phyloP scores from a whole-genome alignment of 2,329 filamentous ascomycete genomes.

The Trichoderma brevicompactum region DNA sequence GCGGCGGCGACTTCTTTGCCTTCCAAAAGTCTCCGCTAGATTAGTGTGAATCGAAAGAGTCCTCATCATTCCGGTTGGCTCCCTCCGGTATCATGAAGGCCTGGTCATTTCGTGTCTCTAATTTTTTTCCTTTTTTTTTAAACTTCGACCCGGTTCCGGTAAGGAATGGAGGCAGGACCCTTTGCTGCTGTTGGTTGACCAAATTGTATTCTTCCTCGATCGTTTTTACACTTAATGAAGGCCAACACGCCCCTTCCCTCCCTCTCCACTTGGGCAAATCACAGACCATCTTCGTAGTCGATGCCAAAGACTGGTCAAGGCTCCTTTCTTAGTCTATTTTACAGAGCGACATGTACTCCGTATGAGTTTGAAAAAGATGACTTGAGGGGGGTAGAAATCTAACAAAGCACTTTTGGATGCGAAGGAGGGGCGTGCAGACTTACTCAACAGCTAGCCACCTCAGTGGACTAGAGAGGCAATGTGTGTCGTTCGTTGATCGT shows the following conservation, averaged over 20 bases:
- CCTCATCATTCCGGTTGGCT: conserved; percentile 5
- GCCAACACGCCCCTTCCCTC: not conserved
- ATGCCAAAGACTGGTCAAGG: conserved; percentile 18
- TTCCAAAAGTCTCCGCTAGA: conserved; percentile 13
- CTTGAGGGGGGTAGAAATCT: not conserved
- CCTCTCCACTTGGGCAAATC: conserved; percentile 23
- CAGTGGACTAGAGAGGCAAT: not conserved
- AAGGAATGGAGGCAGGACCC: conserved; percentile 4
- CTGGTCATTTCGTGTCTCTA: not conserved
- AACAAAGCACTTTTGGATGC: not conserved
- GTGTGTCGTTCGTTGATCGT: not conserved
- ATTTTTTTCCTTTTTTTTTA: not conserved
- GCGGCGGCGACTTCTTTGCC: conserved; percentile 5
- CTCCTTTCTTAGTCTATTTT: not conserved
- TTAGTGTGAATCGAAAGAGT: not conserved
- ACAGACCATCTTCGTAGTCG: conserved; percentile 2
- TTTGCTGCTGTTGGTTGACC: conserved; percentile 25
- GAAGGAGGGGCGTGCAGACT: conserved; percentile 9
- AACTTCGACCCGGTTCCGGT: not conserved
- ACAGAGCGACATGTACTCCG: conserved; percentile 18
- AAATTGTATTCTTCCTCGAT: not conserved
- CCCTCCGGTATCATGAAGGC: not conserved
- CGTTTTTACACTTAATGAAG: conserved; percentile 7
- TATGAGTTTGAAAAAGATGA: conserved; percentile 12
- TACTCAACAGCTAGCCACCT: not conserved